Evolutionary conservation across 495 filamentous ascomycete species (phyloP).

Genomic region (Friedmanniomyces endolithicus): DNA sequence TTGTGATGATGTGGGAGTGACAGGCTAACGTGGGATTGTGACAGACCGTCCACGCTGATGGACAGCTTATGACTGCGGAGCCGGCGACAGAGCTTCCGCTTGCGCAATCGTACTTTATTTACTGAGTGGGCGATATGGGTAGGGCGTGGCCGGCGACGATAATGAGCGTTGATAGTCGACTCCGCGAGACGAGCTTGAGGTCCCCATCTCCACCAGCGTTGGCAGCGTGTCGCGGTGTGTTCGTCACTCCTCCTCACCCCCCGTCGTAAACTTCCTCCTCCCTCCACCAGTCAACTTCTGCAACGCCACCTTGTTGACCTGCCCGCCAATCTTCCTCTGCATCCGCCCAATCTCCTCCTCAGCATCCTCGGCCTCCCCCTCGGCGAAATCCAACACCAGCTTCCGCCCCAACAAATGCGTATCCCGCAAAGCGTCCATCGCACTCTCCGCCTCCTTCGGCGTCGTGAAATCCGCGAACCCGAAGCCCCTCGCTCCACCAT

Average conservation of each 20-base stretch:
- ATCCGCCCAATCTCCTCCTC: constrained; percentile 94
- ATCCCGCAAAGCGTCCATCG: constrained; percentile 76
- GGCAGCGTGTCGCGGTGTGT: no score
- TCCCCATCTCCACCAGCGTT: no score
- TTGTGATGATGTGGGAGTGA: neutral
- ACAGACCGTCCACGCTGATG: constrained; percentile 73
- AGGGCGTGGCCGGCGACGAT: no score
- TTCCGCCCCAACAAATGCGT: constrained; percentile 85
- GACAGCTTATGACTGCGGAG: constrained; percentile 58
- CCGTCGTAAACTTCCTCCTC: constrained; percentile 80
- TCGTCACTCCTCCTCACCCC: constrained; percentile 47
- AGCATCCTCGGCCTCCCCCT: constrained; percentile 70
- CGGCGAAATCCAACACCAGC: constrained; percentile 81
- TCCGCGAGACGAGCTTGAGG: neutral
- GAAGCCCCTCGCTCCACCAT: constrained; percentile 75
- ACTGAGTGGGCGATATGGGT: constrained; percentile 33
- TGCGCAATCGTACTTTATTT: constrained; percentile 71
- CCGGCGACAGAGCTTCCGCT: constrained; percentile 63
- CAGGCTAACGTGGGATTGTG: constrained; percentile 1
- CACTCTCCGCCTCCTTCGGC: constrained; percentile 82
- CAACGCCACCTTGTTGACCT: constrained; percentile 75
- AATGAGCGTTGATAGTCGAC: no score
- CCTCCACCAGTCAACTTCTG: constrained; percentile 71
- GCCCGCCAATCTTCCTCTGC: constrained; percentile 82
- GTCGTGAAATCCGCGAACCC: constrained; percentile 95